A percentile compares a stretch with the other conserved stretches of the same genome.
Conservation (phyloP, 1,139 yeast genomes). For the Wickerhamomyces sp. region DNA sequence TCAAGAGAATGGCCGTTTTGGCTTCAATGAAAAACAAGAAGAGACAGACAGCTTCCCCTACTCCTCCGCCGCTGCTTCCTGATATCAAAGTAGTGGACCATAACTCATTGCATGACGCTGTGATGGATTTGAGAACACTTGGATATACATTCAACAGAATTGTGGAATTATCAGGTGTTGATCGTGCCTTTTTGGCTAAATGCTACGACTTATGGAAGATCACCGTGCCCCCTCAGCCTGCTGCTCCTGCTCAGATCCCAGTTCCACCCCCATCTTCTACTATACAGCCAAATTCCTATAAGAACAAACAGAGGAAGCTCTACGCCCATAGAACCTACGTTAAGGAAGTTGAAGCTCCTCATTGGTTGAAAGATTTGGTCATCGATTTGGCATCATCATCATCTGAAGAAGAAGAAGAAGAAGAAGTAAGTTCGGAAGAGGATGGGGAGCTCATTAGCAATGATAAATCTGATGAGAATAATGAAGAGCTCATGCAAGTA, state of each 20-base stretch:
- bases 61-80: neutral
- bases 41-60: neutral
- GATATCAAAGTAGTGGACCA: neutral
- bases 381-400: slow-evolving; percentile 18
- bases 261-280: too few species aligned
- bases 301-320: slow-evolving; percentile 1
- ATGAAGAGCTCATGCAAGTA: neutral
- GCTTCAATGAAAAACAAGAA: slow-evolving; percentile 17
- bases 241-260: too few species aligned
- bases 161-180: slow-evolving; percentile 12
- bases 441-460: too few species aligned
- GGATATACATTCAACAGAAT: slow-evolving; percentile 21
- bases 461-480: neutral
- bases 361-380: slow-evolving; percentile 21
- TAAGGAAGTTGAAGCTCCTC: slow-evolving; percentile 15
- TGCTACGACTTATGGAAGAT: slow-evolving; percentile 18
- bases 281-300: too few species aligned
- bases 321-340: slow-evolving; percentile 12
- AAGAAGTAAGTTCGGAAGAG: too few species aligned
- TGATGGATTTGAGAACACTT: slow-evolving; percentile 19
- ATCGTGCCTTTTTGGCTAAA: slow-evolving; percentile 13
- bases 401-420: slow-evolving; percentile 17
- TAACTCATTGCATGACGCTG: slow-evolving; percentile 12
- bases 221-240: slow-evolving; percentile 11
- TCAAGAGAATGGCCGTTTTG: slow-evolving; percentile 21